A percentile compares a stretch with the other conserved stretches of the same genome.
phyloP scores from a whole-genome alignment of 495 filamentous ascomycete species.

The Opeltia flavorubescens region DNA sequence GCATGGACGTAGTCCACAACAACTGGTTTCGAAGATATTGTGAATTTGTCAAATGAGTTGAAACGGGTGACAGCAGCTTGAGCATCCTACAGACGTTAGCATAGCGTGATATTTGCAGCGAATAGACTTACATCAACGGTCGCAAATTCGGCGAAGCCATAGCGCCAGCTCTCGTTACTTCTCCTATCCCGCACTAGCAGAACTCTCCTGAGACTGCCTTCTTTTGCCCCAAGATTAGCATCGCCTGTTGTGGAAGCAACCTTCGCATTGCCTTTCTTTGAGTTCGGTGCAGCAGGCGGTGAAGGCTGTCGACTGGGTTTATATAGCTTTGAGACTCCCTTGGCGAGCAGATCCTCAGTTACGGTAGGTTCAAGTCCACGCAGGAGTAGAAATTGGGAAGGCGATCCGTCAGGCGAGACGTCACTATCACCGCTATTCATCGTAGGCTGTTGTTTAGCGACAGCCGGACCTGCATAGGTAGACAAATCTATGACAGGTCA shows the following conservation, averaged over 20 bases:
- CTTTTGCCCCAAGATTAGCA: constrained; percentile 58
- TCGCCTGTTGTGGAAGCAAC: constrained; percentile 63
- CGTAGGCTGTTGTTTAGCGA: constrained; percentile 17
- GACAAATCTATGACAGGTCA: constrained; percentile 10
- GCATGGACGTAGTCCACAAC: constrained; percentile 68
- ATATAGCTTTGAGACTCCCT: constrained; percentile 67
- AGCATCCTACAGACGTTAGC: constrained; percentile 43
- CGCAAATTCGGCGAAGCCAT: constrained; percentile 84
- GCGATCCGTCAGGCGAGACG: constrained; percentile 54
- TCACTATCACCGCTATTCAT: constrained; percentile 68
- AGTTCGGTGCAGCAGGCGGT: constrained; percentile 15
- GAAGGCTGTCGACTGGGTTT: constrained; percentile 35
- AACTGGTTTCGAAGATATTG: constrained; percentile 66
- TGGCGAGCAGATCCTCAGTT: constrained; percentile 63
- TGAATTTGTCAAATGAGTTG: constrained; percentile 66
- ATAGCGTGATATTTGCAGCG: background rate
- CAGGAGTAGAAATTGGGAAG: constrained; percentile 72
- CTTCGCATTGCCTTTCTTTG: constrained; percentile 47
- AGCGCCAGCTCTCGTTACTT: constrained; percentile 68
- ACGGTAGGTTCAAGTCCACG: constrained; percentile 60
- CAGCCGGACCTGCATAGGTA: background rate
- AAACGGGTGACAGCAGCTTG: constrained; percentile 62
- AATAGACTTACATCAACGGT: constrained; percentile 32
- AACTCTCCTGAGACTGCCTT: constrained; percentile 62
- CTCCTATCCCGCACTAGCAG: constrained; percentile 64